Evolutionary conservation across 768 basidiomycete genomes (phyloP).

Genomic region (Wakefieldia striispora): DNA sequence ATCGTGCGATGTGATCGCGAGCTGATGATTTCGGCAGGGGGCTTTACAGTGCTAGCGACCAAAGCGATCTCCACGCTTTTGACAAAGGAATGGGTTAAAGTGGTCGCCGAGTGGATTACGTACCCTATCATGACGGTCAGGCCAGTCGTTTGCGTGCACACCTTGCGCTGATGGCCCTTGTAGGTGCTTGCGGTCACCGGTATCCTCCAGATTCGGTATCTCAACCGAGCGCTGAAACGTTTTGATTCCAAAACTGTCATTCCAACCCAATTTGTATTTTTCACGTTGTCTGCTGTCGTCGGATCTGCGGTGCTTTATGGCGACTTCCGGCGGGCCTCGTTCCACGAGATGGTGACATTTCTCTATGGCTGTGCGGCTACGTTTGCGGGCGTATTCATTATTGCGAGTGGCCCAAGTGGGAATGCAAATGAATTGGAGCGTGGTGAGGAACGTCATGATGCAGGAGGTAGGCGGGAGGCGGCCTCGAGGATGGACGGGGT

Average conservation of each 20-base stretch:
- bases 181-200: constrained; percentile 74
- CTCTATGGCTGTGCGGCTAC: constrained; percentile 87
- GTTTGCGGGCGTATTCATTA: constrained; percentile 85
- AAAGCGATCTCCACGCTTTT: constrained; percentile 89
- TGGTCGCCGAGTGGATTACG: constrained; percentile 79
- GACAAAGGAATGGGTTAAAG: constrained; percentile 70
- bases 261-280: constrained; percentile 92
- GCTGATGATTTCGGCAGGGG: constrained; percentile 46
- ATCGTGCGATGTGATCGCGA: neutral
- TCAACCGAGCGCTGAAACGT: constrained; percentile 85
- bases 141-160: neutral
- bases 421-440: constrained; percentile 27
- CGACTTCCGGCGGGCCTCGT: constrained; percentile 81
- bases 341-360: constrained; percentile 82
- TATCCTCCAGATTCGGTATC: constrained; percentile 79
- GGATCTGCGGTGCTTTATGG: constrained; percentile 94
- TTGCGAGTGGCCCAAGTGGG: constrained; percentile 60
- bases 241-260: constrained; percentile 96
- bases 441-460: constrained; percentile 33
- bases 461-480: constrained; percentile 27
- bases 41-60: constrained; percentile 91
- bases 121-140: constrained; percentile 75
- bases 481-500: constrained; percentile 27
- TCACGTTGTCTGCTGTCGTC: constrained; percentile 89
- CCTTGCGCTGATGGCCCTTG: constrained; percentile 7